Percentiles rank a stretch among this genome's conserved stretches.
These are phyloP conservation scores for Komagataella phaffii DNA, from an alignment of 805 yeast species.

Conservation along the genomic window DNA sequence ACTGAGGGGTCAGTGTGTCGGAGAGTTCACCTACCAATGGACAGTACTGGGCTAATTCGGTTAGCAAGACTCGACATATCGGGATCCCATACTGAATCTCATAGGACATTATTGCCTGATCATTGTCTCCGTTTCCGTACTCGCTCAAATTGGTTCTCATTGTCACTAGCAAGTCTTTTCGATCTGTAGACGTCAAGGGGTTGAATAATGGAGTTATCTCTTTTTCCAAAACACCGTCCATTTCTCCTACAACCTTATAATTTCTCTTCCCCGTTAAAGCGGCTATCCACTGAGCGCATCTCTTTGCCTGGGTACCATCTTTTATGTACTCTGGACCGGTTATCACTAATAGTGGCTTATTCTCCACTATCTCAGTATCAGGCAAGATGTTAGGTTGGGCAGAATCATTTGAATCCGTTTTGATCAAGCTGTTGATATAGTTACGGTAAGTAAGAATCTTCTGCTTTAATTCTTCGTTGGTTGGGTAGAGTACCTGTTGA, in stretches of 20 bases:
- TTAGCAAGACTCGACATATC: constrained; percentile 22
- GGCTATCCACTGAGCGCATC: constrained; percentile 28
- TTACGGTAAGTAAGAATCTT: constrained; percentile 20
- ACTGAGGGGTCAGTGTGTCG: constrained; percentile 38
- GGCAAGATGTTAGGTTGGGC: background rate
- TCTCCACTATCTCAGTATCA: background rate
- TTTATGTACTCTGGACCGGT: constrained; percentile 24
- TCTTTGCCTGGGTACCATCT: constrained; percentile 19
- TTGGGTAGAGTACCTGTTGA: constrained; percentile 25
- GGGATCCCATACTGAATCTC: constrained; percentile 27
- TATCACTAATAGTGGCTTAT: constrained; percentile 15
- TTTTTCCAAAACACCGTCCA: constrained; percentile 1
- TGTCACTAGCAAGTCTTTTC: constrained; percentile 12
- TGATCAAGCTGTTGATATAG: constrained; percentile 9
- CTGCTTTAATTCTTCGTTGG: constrained; percentile 13
- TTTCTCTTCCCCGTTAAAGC: constrained; percentile 9
- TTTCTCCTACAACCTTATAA: constrained; percentile 3
- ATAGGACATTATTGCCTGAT: constrained; percentile 12
- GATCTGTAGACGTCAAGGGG: background rate
- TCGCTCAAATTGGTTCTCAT: constrained; percentile 24
- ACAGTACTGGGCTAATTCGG: constrained; percentile 25
- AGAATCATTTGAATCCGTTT: background rate
- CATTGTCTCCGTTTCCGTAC: constrained; percentile 9
- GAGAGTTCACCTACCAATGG: constrained; percentile 32
- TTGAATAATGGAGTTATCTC: constrained; percentile 3